A percentile compares a stretch with the other conserved stretches of the same genome.
Conservation (phyloP, 345 rosid species). For the Garcia nutans region DNA sequence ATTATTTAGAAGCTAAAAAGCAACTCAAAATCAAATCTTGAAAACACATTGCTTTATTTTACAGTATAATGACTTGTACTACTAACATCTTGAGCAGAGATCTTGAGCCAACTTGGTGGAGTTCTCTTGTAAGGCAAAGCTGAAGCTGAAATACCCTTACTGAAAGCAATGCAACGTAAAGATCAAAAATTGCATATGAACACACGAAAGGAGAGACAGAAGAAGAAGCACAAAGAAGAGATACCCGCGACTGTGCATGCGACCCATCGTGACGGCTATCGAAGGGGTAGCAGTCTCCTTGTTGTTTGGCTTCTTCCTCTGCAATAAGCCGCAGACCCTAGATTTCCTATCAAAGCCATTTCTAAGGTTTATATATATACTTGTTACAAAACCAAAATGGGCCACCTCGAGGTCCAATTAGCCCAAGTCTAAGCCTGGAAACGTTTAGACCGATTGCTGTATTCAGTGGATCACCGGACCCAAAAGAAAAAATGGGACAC, state of each 20-base stretch:
- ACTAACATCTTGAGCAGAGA: slow-evolving; percentile 58
- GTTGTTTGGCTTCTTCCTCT: slow-evolving; percentile 13
- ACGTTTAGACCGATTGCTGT: too few relatives aligned
- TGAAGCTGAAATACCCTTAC: slow-evolving; percentile 90
- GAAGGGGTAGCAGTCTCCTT: slow-evolving; percentile 7
- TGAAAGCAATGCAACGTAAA: slow-evolving; percentile 3
- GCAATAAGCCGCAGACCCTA: slow-evolving; percentile 21
- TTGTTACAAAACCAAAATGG: background rate
- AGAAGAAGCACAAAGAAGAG: background rate
- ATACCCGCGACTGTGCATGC: slow-evolving; percentile 82
- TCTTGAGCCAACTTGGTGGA: slow-evolving; percentile 79
- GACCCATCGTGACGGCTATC: slow-evolving; percentile 60
- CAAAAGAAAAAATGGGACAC: too few relatives aligned
- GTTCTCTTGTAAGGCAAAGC: slow-evolving; percentile 87
- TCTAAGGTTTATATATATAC: slow-evolving; percentile 20
- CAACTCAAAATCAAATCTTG: too few relatives aligned
- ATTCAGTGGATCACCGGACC: too few relatives aligned
- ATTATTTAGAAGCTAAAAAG: background rate
- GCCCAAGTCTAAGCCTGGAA: too few relatives aligned
- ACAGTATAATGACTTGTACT: background rate
- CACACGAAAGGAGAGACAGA: background rate
- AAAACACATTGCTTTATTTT: too few relatives aligned
- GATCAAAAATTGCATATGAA: too few relatives aligned
- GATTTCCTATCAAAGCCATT: background rate
- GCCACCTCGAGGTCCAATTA: background rate